Conservation (phyloP, 129 eudicot genomes). For the Calendula officinalis region DNA sequence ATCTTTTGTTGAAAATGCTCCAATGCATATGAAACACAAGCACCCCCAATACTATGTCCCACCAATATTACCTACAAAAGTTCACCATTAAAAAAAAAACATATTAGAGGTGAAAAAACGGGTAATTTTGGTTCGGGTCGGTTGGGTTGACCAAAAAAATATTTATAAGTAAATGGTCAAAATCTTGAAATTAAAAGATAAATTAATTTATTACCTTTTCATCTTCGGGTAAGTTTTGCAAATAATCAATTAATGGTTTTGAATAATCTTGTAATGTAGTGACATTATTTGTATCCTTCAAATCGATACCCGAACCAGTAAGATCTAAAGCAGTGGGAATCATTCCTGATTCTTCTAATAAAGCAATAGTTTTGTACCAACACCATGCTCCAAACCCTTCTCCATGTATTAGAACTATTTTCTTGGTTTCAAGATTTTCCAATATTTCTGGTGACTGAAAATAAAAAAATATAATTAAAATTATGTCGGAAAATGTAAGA, state of each 20-base stretch:
- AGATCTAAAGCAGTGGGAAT: constrained; percentile 83
- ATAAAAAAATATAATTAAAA: constrained; percentile 6
- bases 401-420: constrained; percentile 81
- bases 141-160: not conserved
- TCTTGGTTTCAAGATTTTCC: constrained; percentile 76
- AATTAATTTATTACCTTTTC: constrained; percentile 53
- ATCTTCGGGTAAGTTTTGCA: constrained; percentile 64
- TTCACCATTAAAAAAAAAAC: constrained; percentile 5
- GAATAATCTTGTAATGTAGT: constrained; percentile 73
- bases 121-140: not conserved
- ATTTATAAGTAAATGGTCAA: no score
- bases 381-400: constrained; percentile 99
- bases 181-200: not conserved
- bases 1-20: constrained; percentile 76
- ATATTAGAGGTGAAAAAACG: not conserved
- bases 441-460: constrained; percentile 60
- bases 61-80: constrained; percentile 78
- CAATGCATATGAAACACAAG: constrained; percentile 81
- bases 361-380: constrained; percentile 93
- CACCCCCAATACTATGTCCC: constrained; percentile 96
- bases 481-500: constrained; percentile 11
- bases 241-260: constrained; percentile 67
- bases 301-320: constrained; percentile 87
- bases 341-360: constrained; percentile 83
- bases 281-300: constrained; percentile 66